Conservation (phyloP, 2,329 filamentous ascomycete genomes). For the Setomelanomma holmii region DNA sequence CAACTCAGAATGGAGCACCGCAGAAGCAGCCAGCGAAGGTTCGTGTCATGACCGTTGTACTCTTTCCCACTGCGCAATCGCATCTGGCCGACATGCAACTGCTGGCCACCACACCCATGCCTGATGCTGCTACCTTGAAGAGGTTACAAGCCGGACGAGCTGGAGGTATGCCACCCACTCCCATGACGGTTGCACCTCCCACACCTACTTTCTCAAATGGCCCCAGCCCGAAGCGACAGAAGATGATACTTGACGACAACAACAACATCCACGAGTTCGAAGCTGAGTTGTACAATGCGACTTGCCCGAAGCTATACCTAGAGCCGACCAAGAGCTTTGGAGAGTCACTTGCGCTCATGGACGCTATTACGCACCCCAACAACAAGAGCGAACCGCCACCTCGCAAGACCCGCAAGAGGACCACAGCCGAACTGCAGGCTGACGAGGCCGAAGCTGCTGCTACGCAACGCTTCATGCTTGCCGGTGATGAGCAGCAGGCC, state of each 20-base stretch:
- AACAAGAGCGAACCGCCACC: slow-evolving; percentile 78
- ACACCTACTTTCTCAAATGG: slow-evolving; percentile 63
- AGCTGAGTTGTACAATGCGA: slow-evolving; percentile 75
- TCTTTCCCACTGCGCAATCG: slow-evolving; percentile 82
- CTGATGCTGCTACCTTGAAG: slow-evolving; percentile 58
- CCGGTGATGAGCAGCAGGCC: slow-evolving; percentile 82
- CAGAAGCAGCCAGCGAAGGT: slow-evolving; percentile 57
- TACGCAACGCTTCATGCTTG: slow-evolving; percentile 90
- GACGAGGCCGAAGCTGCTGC: slow-evolving; percentile 92
- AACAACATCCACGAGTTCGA: slow-evolving; percentile 78
- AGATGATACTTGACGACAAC: slow-evolving; percentile 76
- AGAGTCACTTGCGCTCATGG: slow-evolving; percentile 75
- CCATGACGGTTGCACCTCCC: slow-evolving; percentile 61
- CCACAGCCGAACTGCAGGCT: slow-evolving; percentile 90
- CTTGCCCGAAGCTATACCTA: slow-evolving; percentile 76
- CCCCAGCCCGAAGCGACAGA: slow-evolving; percentile 74
- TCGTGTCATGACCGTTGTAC: slow-evolving; percentile 76
- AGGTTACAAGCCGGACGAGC: slow-evolving; percentile 56
- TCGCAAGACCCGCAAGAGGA: slow-evolving; percentile 90
- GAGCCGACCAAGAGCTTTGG: slow-evolving; percentile 74
- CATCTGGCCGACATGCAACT: slow-evolving; percentile 77
- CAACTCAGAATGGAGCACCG: slow-evolving; percentile 52
- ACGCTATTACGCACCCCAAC: slow-evolving; percentile 75
- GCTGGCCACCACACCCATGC: slow-evolving; percentile 72
- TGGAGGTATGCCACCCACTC: slow-evolving; percentile 71